Percentiles rank a stretch among this genome's conserved stretches.
These are phyloP conservation scores for Candida bentonensis DNA, from an alignment of 805 yeast species.

Conservation along the genomic window DNA sequence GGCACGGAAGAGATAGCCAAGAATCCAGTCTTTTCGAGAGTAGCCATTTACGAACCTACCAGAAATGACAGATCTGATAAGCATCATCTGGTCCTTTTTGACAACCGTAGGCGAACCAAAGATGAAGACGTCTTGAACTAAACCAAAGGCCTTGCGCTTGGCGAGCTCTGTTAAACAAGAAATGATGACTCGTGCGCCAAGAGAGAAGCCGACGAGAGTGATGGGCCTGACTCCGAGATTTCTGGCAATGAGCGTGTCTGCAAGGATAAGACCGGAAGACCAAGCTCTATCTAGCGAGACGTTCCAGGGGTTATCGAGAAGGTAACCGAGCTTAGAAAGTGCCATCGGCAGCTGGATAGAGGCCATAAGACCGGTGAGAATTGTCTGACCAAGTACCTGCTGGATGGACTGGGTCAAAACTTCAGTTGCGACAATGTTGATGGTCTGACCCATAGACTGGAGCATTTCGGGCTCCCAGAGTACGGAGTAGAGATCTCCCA, in stretches of 20 bases:
- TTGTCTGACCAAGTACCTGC: conserved; percentile 86
- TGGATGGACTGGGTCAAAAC: conserved; percentile 86
- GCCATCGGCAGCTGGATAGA: conserved; percentile 89
- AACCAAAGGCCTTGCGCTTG: conserved; percentile 70
- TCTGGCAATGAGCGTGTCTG: conserved; percentile 77
- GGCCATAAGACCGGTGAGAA: conserved; percentile 79
- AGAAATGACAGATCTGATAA: conserved; percentile 75
- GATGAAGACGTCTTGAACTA: conserved; percentile 74
- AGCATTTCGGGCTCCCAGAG: conserved; percentile 98
- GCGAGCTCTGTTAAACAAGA: conserved; percentile 83
- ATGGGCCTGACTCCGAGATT: conserved; percentile 88
- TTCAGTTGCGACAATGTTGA: conserved; percentile 84
- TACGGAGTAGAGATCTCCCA: conserved; percentile 89
- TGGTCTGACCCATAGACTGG: conserved; percentile 91
- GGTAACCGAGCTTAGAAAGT: conserved; percentile 72
- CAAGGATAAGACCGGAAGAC: conserved; percentile 84
- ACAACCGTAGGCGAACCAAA: conserved; percentile 84
- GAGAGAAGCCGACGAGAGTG: conserved; percentile 82
- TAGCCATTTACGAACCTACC: conserved; percentile 85
- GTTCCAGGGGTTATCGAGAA: conserved; percentile 95
- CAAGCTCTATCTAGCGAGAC: conserved; percentile 95
- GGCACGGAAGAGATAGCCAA: conserved; percentile 89
- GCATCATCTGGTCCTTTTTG: conserved; percentile 58
- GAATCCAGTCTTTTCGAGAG: conserved; percentile 87
- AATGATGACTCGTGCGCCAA: conserved; percentile 84